Percentiles rank a stretch among this genome's conserved stretches.
phyloP scores from a whole-genome alignment of 2,329 filamentous ascomycete species.

The Fusarium annulatum region DNA sequence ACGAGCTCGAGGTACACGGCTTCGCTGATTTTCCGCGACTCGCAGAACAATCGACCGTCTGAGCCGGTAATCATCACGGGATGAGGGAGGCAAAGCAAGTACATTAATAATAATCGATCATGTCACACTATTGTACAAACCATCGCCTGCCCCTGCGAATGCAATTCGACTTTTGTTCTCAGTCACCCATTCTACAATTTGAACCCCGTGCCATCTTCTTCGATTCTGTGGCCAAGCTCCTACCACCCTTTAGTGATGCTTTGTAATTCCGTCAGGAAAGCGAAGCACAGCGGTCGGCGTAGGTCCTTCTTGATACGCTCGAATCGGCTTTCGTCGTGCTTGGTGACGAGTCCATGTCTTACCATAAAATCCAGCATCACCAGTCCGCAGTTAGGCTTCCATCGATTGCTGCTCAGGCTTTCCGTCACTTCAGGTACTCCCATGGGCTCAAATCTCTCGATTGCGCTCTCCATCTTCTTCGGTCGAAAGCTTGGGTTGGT shows the following conservation, averaged over 20 bases:
- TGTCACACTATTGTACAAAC: neutral
- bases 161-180: neutral
- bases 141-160: neutral
- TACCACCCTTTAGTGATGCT: constrained; percentile 21
- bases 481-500: constrained; percentile 37
- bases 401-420: constrained; percentile 41
- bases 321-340: constrained; percentile 39
- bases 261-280: constrained; percentile 28
- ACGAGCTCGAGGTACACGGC: constrained; percentile 37
- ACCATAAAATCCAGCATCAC: constrained; percentile 54
- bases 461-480: constrained; percentile 43
- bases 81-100: neutral
- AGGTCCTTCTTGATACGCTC: constrained; percentile 38
- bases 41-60: constrained; percentile 28
- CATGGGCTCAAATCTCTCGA: constrained; percentile 46
- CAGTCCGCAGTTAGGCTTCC: constrained; percentile 55
- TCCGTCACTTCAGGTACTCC: constrained; percentile 47
- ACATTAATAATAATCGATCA: neutral
- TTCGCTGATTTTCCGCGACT: constrained; percentile 37
- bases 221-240: neutral
- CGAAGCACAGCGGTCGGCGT: constrained; percentile 45
- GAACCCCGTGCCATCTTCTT: neutral
- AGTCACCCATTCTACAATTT: neutral
- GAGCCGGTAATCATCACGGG: neutral
- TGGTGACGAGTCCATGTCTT: constrained; percentile 45